Percentiles rank a stretch among this genome's conserved stretches.
phyloP scores from a whole-genome alignment of 805 yeast genomes.

The Zygotorulaspora florentina region DNA sequence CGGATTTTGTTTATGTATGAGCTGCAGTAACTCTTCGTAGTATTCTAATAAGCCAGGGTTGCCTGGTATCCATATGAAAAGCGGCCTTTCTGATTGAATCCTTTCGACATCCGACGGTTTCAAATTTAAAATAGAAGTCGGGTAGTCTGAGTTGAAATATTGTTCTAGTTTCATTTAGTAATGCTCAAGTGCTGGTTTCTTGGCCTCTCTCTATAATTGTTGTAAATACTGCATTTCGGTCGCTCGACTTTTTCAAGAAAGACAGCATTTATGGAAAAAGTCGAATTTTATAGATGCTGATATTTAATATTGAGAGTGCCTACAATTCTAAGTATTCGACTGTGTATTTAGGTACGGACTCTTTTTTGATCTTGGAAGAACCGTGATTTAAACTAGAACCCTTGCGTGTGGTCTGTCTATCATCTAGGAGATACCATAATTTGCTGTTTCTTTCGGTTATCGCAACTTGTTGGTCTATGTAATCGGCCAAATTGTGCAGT shows the following conservation, averaged over 20 bases:
- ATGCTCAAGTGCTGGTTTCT: background rate
- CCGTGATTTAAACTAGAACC: slow-evolving; percentile 7
- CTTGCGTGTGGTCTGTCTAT: slow-evolving; percentile 12
- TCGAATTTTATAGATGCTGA: background rate
- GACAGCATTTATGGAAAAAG: background rate
- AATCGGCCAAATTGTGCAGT: slow-evolving; percentile 23
- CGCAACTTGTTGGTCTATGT: slow-evolving; percentile 25
- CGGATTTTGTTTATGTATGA: slow-evolving; percentile 41
- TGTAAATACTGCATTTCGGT: background rate
- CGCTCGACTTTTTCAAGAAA: no score
- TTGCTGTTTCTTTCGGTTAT: slow-evolving; percentile 31
- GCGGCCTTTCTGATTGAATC: slow-evolving; percentile 20
- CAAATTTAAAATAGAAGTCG: slow-evolving; percentile 23
- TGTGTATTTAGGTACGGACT: slow-evolving; percentile 25
- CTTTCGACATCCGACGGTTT: slow-evolving; percentile 2
- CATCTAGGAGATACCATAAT: slow-evolving; percentile 29
- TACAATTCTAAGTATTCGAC: slow-evolving; percentile 31
- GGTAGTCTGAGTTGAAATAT: slow-evolving; percentile 12
- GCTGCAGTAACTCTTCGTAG: slow-evolving; percentile 51
- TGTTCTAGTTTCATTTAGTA: slow-evolving; percentile 10
- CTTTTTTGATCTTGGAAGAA: slow-evolving; percentile 9
- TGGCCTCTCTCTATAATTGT: background rate
- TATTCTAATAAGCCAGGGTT: slow-evolving; percentile 71
- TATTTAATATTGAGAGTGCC: background rate
- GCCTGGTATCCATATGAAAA: slow-evolving; percentile 66